Evolutionary conservation across 495 filamentous ascomycete genomes (phyloP), one percentile per base, ranked within the genome.

Genomic region (Penicillium coffeae): DNA sequence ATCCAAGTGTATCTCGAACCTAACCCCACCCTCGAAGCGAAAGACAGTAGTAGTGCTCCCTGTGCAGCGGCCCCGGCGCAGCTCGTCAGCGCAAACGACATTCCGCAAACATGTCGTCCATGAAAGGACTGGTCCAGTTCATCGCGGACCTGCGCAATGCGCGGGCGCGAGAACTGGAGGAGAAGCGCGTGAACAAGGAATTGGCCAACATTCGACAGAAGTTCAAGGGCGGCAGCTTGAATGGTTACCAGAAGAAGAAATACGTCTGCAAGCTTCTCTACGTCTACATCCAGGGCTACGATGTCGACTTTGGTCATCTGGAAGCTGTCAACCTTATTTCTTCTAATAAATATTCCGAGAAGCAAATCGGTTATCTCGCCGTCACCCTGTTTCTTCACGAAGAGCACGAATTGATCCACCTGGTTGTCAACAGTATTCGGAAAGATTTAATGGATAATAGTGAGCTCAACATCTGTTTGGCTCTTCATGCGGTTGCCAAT

Each of bases 211-310:
- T 99, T 68, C 83, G 93, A 76, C 76, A 80, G 58, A 80, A 80
- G 52, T 80, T 80, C 57, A 77, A 77, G 84, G 86, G 91, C 66
- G 91, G 90, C 33, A 87, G 76, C 64, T 72, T 97, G 21, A 95
- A 85, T 68, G 94, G 94, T 42, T 99, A 99, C 60, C 88, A 95
- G 70, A 95, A 94, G 79, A 99, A 99, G 80, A 99, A 99, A 87
- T 99, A 99, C 63, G 94, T 99, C 38, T 99, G 94, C 87, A 98
- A 98, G 83, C 79, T 99, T 54, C 80, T 99, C 38, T 99, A 99
- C 63, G 96, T 99, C 57, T 99, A 99, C 66, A 99, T 99, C 48
- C 83, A 97, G 41, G 94, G 94, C 7, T 99, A 94, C 85, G 94
- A 99, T 63, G 91, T 99, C 70, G 94, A 97, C 65, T 99, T 99